Base-by-base conservation (phyloP, 1,284 basidiomycete genomes). In the Cutaneotrichosporon spelunceum region DNA sequence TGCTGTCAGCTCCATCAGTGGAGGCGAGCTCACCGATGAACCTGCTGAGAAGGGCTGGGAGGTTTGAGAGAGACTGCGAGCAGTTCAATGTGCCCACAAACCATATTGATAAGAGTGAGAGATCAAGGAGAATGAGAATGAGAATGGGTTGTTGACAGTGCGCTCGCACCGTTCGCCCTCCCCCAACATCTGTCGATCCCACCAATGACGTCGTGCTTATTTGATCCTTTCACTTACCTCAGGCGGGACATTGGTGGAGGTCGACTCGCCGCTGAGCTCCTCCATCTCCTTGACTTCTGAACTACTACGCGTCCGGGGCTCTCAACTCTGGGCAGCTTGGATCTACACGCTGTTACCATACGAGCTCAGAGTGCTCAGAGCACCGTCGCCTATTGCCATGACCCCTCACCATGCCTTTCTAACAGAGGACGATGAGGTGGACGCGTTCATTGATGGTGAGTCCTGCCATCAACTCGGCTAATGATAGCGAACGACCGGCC, bases 31-130 rank as follows among this genome's bases (percentile, higher is more conserved):
- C 48, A 79, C 78, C 77, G 67, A 62, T 79, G 78, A 8, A 79
- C 78, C 62, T 78, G 76, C 64, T 78, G 71, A 26, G 71, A 67
- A 1, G 70, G 65, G 2, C 63, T 64, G 0, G 78, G 78, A 1
- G 75, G 70, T 27, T 65, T 64, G 3, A 79, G 62, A 8, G 52
- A 62, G 4, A 34, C 11, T 4, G 72, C 65, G 2, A 73, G 29
- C 23, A 66, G 27, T 4, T 61, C 62, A 7, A 77, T 63, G 62
- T 79, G 78, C 7, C 65, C 30, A 66, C 78, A 79, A 19, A 49
- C 60, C 64, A 66, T 66, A 49, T 5, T 29, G 33, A 27, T 6
- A 13, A 24, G 30, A 27, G 47, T 24, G n/a, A 24, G 34, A 24
- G 29, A 33, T 24, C 5, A 30, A 5, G 34, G 29, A 48, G 7